Evolutionary conservation across 2,329 filamentous ascomycete genomes (phyloP), one percentile per base, ranked within the genome.

Genomic region (Neofusicoccum sp.): DNA sequence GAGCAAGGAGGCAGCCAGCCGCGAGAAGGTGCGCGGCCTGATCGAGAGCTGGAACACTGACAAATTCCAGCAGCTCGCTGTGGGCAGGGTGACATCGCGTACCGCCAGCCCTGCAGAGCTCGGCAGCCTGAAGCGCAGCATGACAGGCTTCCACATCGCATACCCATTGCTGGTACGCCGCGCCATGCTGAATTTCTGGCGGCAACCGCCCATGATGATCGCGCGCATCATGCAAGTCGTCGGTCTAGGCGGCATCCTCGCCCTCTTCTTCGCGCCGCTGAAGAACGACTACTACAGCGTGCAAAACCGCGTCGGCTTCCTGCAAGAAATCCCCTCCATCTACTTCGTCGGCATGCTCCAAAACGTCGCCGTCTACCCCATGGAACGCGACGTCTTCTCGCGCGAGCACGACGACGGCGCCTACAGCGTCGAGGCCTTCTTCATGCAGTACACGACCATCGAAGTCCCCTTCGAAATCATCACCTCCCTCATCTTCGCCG

Each of bases 311-410:
- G 83, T 93, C 68, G 90, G 90, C 0, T 89, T 92, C 67, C 79
- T 92, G 0, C 87, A 92, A 66, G 85, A 93, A 71, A 82, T 92
- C 34, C 85, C 87, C 1, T 87, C 89, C 0, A 85, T 91, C 39
- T 90, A 90, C 74, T 90, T 90, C 68, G 85, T 91, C 1, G 90
- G 90, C 33, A 92, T 93, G 89, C 81, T 93, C 11, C 89, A 93
- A 73, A 92, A 92, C 69, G 87, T 92, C 3, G 88, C 89, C 3
- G 82, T 91, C 6, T 92, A 92, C 70, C 90, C 90, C 0, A 79
- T 79, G 44, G 90, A 92, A 71, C 83, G 89, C 3, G 89, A 91
- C 63, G 89, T 92, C 0, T 93, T 92, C 73, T 91, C 92, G 71
- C 84, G 88, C 67, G 90, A 93, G 76, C 85, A 90, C 68, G 88